phyloP scores from a whole-genome alignment of 2,329 filamentous ascomycete genomes.

The Cladosporium sp. region DNA sequence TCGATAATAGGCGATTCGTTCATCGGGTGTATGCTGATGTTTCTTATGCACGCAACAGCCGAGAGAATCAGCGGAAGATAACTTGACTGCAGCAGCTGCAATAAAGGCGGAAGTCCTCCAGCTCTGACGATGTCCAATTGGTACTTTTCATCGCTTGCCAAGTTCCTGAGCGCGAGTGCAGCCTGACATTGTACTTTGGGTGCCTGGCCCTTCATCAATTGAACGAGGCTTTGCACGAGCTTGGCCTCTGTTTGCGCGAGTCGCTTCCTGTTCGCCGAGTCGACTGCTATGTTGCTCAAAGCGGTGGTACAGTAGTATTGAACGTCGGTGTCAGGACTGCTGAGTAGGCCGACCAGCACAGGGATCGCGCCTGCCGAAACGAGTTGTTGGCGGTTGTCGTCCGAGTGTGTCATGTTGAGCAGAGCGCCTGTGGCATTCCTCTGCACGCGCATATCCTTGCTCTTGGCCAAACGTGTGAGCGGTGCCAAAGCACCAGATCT shows the following conservation, averaged over 20 bases:
- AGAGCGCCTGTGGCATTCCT: conserved; percentile 94
- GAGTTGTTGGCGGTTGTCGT: conserved; percentile 96
- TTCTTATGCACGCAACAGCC: conserved; percentile 95
- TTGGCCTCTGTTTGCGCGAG: conserved; percentile 87
- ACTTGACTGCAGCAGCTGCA: conserved; percentile 88
- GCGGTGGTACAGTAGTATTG: conserved; percentile 99
- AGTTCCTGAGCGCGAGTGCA: conserved; percentile 86
- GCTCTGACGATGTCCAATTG: conserved; percentile 95
- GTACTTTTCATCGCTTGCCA: conserved; percentile 98
- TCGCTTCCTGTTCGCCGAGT: conserved; percentile 85
- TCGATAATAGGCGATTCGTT: conserved; percentile 99
- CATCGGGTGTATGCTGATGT: conserved; percentile 96
- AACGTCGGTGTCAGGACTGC: conserved; percentile 91
- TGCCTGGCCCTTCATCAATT: conserved; percentile 95
- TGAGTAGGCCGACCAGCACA: conserved; percentile 90
- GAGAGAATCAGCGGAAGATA: conserved; percentile 95
- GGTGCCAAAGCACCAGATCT: conserved; percentile 89
- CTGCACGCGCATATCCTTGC: conserved; percentile 97
- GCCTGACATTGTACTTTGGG: conserved; percentile 98
- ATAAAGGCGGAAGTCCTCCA: conserved; percentile 78
- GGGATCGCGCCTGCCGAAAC: conserved; percentile 98
- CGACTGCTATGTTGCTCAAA: conserved; percentile 96
- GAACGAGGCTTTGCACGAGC: conserved; percentile 89
- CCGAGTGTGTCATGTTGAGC: conserved; percentile 99
- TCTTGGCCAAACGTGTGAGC: conserved; percentile 88